A percentile compares a stretch with the other conserved stretches of the same genome.
These are phyloP conservation scores for Euphorbia schlechtendalii DNA, from an alignment of 441 rosid genomes.

Conservation along the genomic window DNA sequence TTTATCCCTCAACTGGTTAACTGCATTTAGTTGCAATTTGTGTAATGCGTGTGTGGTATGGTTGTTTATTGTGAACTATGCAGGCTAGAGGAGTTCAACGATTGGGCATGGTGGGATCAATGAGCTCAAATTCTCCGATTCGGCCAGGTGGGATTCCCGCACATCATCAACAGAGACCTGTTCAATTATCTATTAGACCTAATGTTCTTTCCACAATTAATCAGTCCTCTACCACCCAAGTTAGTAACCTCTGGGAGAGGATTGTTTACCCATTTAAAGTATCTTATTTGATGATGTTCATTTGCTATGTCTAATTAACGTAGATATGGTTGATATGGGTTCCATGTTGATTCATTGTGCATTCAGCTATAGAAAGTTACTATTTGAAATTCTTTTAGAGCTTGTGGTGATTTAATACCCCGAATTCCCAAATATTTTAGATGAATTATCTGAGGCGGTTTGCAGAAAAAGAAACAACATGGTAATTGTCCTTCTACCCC, in stretches of 20 bases:
- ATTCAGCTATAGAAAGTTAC: background rate
- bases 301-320: background rate
- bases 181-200: constrained; percentile 54
- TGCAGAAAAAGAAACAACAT: background rate
- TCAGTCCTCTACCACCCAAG: constrained; percentile 56
- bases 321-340: background rate
- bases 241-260: constrained; percentile 29
- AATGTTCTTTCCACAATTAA: constrained; percentile 43
- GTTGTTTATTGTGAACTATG: background rate
- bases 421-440: background rate
- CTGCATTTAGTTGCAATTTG: background rate
- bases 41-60: background rate
- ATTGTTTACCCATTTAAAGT: constrained; percentile 1
- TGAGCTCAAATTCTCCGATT: constrained; percentile 57
- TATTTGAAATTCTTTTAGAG: background rate
- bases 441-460: background rate
- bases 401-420: background rate
- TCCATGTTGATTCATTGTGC: background rate
- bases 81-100: constrained; percentile 68
- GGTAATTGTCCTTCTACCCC: background rate
- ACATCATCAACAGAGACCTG: constrained; percentile 68
- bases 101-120: constrained; percentile 53
- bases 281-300: background rate
- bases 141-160: constrained; percentile 61
- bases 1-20: no score